Conservation (phyloP, 345 rosid species). For the Euphorbia tirucalli region DNA sequence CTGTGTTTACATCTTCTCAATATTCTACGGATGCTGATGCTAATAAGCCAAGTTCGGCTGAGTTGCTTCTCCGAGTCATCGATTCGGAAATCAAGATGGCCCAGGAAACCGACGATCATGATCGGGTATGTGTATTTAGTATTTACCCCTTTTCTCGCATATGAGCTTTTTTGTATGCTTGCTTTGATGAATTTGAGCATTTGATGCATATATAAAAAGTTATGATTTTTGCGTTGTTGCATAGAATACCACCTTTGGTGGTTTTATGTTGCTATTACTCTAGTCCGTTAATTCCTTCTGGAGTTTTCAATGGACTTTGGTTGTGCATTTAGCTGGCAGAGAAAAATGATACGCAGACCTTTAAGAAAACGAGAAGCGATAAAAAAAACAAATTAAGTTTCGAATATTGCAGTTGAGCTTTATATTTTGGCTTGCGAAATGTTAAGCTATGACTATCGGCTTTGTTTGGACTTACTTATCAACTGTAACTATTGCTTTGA, state of each 20-base stretch:
- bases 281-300: background rate
- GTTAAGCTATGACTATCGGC: background rate
- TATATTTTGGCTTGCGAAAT: background rate
- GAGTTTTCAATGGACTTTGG: background rate
- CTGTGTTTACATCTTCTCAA: slow-evolving; percentile 12
- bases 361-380: background rate
- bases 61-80: slow-evolving; percentile 57
- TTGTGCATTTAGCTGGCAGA: background rate
- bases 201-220: background rate
- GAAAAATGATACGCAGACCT: background rate
- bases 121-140: slow-evolving; percentile 43
- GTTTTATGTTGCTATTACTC: background rate
- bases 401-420: background rate
- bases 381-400: background rate
- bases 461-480: background rate
- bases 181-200: background rate
- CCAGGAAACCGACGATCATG: slow-evolving; percentile 53
- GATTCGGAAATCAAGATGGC: slow-evolving; percentile 66
- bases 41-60: slow-evolving; percentile 38
- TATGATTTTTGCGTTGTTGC: background rate
- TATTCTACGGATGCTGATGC: slow-evolving; percentile 41
- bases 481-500: background rate
- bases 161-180: background rate
- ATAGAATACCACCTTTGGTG: too few relatives aligned
- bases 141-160: background rate